Conservation (phyloP, 345 rosid genomes). For the Anastatica hierochuntica region DNA sequence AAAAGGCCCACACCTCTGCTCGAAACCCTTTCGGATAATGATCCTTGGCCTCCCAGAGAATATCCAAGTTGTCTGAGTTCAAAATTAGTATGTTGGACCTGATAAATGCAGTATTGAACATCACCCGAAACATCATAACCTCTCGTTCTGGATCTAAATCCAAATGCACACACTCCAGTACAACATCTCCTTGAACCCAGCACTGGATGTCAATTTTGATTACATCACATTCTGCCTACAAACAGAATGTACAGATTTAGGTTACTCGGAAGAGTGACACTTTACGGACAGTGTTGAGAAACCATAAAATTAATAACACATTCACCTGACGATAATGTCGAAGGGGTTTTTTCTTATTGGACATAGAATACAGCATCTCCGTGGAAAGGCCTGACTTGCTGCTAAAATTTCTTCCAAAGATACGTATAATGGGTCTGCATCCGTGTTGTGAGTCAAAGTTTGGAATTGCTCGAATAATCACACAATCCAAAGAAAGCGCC, state of each 20-base stretch:
- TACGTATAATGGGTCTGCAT: constrained; percentile 83
- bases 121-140: constrained; percentile 95
- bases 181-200: constrained; percentile 95
- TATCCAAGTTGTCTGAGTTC: constrained; percentile 89
- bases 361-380: constrained; percentile 79
- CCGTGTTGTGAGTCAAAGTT: constrained; percentile 85
- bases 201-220: constrained; percentile 94
- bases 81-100: constrained; percentile 95
- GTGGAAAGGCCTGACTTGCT: constrained; percentile 62
- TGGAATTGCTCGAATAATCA: constrained; percentile 82
- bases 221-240: constrained; percentile 92
- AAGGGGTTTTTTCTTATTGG: constrained; percentile 62
- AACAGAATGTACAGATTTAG: constrained; percentile 10
- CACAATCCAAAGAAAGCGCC: constrained; percentile 82
- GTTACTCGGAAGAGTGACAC: constrained; percentile 8
- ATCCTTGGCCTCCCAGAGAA: constrained; percentile 95
- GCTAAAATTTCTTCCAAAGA: constrained; percentile 74
- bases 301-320: not conserved
- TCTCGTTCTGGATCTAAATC: constrained; percentile 90
- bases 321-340: constrained; percentile 79
- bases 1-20: constrained; percentile 55
- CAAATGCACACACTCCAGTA: constrained; percentile 88
- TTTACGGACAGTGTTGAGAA: not conserved
- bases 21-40: constrained; percentile 89
- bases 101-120: constrained; percentile 97